Evolutionary conservation across 2,329 filamentous ascomycete genomes (phyloP), one percentile per base, ranked within the genome.

Genomic region (Paecilomyces niveus): DNA sequence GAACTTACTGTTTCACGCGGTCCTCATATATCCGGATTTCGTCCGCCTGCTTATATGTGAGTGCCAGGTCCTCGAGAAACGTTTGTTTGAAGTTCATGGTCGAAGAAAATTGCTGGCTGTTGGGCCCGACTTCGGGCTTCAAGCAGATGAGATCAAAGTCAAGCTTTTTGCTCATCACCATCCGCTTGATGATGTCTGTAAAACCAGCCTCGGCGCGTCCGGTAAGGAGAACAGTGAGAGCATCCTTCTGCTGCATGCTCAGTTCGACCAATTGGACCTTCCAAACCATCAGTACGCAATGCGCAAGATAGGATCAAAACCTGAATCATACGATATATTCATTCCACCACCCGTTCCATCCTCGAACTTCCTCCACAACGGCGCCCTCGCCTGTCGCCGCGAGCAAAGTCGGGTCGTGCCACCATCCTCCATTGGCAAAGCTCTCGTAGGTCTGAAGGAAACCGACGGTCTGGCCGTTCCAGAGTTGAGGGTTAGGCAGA

Each of bases 281-380:
- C n/a, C 59, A 59, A 63, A 26, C 45, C 54, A 63, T 71, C 61
- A 70, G 70, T 58, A 55, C 22, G 29, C 21, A 15, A n/a, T 15
- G 26, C 26, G 6, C 39, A 52, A 52, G 31, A 55, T 15, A 45
- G 24, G 4, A 2, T 18, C 6, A 24, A 39, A 54, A 49, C 53
- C 32, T 57, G 56, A 54, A 33, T 85, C 87, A 59, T 65, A 82
- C 85, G 64, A 99, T 87, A 66, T 89, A 86, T 70, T 97, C 93
- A 69, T 97, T 97, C 94, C 94, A 99, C 89, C 90, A 97, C 35
- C 92, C 92, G 58, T 89, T 80, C 93, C 93, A 99, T 9, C 84
- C 92, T 24, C 86, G 85, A 50, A 83, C 79, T 72, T 97, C 92
- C 75, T 97, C 94, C 58, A 84, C 84, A 55, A 90, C 90, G 5